A percentile compares a stretch with the other conserved stretches of the same genome.
These are phyloP conservation scores for Globisporangium cystogenes DNA, from an alignment of 352 stramenopile genomes.

Conservation along the genomic window DNA sequence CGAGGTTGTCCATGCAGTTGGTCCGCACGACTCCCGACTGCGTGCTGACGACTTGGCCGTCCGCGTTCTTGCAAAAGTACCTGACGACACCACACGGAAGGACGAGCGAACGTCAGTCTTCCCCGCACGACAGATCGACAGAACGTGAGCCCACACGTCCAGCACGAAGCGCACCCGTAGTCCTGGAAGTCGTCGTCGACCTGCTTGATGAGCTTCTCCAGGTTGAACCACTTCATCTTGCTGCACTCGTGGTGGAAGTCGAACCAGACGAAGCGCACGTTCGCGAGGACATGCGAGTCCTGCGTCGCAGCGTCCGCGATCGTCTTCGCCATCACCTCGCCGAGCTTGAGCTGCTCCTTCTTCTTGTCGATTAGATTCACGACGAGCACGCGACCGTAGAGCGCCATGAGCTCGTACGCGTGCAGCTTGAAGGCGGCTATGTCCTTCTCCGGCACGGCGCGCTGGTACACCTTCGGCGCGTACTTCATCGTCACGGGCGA, in stretches of 20 bases:
- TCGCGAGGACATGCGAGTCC: constrained; percentile 60
- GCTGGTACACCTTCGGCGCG: constrained; percentile 82
- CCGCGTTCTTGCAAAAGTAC: constrained; percentile 49
- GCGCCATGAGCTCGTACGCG: constrained; percentile 52
- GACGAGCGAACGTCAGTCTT: constrained; percentile 1
- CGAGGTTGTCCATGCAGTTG: constrained; percentile 99
- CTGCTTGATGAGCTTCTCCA: constrained; percentile 87
- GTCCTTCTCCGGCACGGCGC: constrained; percentile 31
- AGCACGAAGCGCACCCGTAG: constrained; percentile 31
- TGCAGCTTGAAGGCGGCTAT: constrained; percentile 52
- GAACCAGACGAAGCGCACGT: constrained; percentile 89
- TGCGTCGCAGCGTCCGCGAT: constrained; percentile 37
- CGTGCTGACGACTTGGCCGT: constrained; percentile 41
- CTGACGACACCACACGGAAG: constrained; percentile 24
- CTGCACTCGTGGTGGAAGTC: constrained; percentile 97
- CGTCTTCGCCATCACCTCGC: constrained; percentile 85
- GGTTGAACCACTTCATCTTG: constrained; percentile 90
- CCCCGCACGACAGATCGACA: neutral
- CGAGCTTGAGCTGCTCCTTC: constrained; percentile 91
- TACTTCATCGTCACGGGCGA: constrained; percentile 92
- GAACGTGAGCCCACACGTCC: constrained; percentile 5
- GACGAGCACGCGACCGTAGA: constrained; percentile 79
- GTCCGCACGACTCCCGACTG: constrained; percentile 93
- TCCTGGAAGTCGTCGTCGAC: constrained; percentile 82
- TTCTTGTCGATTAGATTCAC: constrained; percentile 96